Conservation (phyloP, 129 eudicot species). For the Centrapalus pauciflorus region DNA sequence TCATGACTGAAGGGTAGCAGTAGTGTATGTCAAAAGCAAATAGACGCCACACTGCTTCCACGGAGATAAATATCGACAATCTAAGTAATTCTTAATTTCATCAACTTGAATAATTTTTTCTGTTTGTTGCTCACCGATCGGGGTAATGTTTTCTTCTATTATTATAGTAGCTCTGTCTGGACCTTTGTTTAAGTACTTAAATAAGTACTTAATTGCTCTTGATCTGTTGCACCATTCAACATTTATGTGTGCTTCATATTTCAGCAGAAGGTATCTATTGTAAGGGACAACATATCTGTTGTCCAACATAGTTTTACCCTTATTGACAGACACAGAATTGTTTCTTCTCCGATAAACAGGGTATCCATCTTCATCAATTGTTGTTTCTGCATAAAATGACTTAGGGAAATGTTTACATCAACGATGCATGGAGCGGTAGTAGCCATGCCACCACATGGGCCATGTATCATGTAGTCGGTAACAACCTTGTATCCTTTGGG, state of each 20-base stretch:
- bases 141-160: background rate
- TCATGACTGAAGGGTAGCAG: background rate
- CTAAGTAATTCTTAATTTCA: conserved; percentile 5
- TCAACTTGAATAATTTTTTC: background rate
- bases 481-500: conserved; percentile 4
- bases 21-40: conserved; percentile 11
- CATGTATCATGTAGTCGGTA: too few species aligned
- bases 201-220: background rate
- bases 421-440: too few species aligned
- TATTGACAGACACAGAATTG: background rate
- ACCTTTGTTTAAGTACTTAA: background rate
- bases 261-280: background rate
- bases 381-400: too few species aligned
- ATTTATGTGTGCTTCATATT: background rate
- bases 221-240: too few species aligned
- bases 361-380: background rate
- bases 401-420: too few species aligned
- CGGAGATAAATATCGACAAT: conserved; percentile 4
- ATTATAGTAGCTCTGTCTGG: background rate
- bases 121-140: background rate
- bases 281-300: background rate
- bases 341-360: background rate
- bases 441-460: too few species aligned
- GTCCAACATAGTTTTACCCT: background rate
- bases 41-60: conserved; percentile 23